Base-by-base conservation (phyloP, 2,329 filamentous ascomycete species). In the Lachnellula cervina region DNA sequence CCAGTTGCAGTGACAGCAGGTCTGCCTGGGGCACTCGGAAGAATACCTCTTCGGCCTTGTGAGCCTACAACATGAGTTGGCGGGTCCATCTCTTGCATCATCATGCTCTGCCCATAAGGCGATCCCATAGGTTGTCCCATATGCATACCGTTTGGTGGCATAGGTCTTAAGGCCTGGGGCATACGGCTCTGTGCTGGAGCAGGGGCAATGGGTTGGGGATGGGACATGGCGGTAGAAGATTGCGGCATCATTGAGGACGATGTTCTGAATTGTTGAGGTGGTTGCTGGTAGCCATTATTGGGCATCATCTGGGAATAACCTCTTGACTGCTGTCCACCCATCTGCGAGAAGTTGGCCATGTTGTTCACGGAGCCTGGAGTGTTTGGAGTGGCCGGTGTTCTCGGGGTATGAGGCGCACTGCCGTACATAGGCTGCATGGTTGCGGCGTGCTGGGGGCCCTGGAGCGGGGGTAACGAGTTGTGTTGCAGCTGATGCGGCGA, bases 21-120 rank as follows among this genome's bases (percentile, higher is more conserved):
- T 57, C 91, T 81, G 44, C 92, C 92, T 32, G 91, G 90, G 59
- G 92, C 91, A 66, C 91, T 96, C 16, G 93, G 93, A 59, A 97
- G 76, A 40, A 97, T 95, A 49, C 93, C 93, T 63, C 93, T 84
- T 61, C 93, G 86, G 57, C 93, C 93, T 75, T 97, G 93, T 25
- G 92, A 96, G 52, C 93, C 93, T 53, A 97, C 93, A 49, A 97
- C 93, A 69, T 97, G 93, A 34, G 90, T 94, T 16, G 89, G 89
- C 66, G 86, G 83, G 13, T 86, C 83, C 35, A 72, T 74, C 48
- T 82, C 82, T 57, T 76, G 77, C 57, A 81, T 71, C 64, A 82
- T 80, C 79, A 85, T 82, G 58, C 75, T 75, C 59, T 80, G 80
- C 52, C 79, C 81, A 66, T 87, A 88, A 6, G 84, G 81, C 37